phyloP scores from a whole-genome alignment of 176 grass and related monocot species.

The Raddia guianensis region DNA sequence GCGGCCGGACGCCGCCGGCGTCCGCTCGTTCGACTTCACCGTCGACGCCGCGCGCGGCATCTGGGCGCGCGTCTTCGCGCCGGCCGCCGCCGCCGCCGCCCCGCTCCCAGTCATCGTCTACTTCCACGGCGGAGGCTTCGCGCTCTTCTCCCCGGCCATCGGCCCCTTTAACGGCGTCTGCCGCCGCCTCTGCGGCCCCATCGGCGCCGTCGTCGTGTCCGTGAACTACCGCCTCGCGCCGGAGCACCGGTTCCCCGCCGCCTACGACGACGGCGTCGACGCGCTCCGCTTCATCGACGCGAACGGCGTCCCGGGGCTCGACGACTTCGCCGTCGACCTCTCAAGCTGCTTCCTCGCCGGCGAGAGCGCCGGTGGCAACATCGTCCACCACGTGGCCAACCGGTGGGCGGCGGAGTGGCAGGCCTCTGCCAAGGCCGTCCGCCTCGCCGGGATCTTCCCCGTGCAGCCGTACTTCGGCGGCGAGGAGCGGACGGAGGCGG shows the following conservation, averaged over 20 bases:
- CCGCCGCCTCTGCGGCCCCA: conserved; percentile 45
- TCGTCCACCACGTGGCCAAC: conserved; percentile 69
- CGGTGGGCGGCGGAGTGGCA: conserved; percentile 38
- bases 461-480: conserved; percentile 75
- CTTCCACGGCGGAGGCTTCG: conserved; percentile 86
- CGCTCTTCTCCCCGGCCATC: conserved; percentile 59
- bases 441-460: conserved; percentile 42
- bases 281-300: conserved; percentile 49
- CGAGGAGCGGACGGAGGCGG: conserved; percentile 50
- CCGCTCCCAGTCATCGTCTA: conserved; percentile 54
- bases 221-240: conserved; percentile 72
- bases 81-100: neutral
- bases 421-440: neutral
- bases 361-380: conserved; percentile 79
- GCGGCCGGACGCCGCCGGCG: conserved; percentile 40
- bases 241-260: conserved; percentile 61
- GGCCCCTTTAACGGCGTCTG: conserved; percentile 57
- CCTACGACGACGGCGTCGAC: conserved; percentile 64
- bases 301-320: neutral
- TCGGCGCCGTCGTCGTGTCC: conserved; percentile 46
- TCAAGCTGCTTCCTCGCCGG: conserved; percentile 59
- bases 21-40: conserved; percentile 55
- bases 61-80: conserved; percentile 64
- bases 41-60: conserved; percentile 54
- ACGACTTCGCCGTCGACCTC: conserved; percentile 39